Evolutionary conservation across 108 stramenopile genomes (phyloP).

Genomic region (Fragilariopsis cylindrus): DNA sequence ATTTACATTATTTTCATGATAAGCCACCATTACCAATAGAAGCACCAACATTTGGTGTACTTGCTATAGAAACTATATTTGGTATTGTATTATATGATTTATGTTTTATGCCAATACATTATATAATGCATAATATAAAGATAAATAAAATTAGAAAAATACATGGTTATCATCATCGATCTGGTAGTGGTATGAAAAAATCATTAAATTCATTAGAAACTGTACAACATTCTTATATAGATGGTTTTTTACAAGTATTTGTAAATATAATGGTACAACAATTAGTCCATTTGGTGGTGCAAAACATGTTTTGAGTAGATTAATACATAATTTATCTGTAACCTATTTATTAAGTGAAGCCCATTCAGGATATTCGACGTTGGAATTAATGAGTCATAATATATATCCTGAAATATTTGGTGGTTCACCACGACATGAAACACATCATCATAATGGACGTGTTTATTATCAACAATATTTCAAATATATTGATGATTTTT

Average conservation of each 20-base stretch:
- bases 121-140: constrained; percentile 24
- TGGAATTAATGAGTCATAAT: constrained; percentile 22
- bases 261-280: constrained; percentile 53
- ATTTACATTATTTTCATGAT: constrained; percentile 29
- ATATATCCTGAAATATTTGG: constrained; percentile 22
- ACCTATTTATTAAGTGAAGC: constrained; percentile 42
- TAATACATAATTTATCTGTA: constrained; percentile 50
- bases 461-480: constrained; percentile 47
- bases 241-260: constrained; percentile 49
- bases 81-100: constrained; percentile 41
- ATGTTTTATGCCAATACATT: constrained; percentile 36
- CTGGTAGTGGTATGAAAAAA: not conserved
- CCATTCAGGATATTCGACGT: constrained; percentile 29
- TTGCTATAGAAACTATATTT: constrained; percentile 29
- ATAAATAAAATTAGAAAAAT: constrained; percentile 8
- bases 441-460: constrained; percentile 38
- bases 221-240: constrained; percentile 50
- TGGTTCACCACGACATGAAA: constrained; percentile 31
- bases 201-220: constrained; percentile 32
- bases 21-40: constrained; percentile 25
- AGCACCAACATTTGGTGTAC: constrained; percentile 35
- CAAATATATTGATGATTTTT: constrained; percentile 42
- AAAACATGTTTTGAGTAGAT: constrained; percentile 39
- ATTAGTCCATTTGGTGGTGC: constrained; percentile 31
- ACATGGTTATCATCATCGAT: constrained; percentile 36